Base-by-base conservation (phyloP, 371 early-diverging fungal species). In the Catenaria anguillulae region DNA sequence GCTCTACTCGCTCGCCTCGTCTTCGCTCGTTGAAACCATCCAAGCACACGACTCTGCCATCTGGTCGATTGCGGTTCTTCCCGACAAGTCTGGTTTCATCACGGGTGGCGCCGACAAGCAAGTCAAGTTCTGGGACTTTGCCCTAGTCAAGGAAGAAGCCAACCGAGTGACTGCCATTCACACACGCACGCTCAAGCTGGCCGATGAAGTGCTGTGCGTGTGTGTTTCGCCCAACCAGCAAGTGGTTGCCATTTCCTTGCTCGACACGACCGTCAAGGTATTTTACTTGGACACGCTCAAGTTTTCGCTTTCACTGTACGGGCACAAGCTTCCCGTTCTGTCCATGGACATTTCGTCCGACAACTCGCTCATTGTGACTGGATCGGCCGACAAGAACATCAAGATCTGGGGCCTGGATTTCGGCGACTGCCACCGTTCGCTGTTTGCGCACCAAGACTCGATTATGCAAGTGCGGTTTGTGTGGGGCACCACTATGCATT, bases 361-460 rank as follows among this genome's bases (percentile, higher is more conserved):
- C 69, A 87, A 80, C 65, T 79, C 80, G 34, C 70, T 96, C 65
- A 79, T 97, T 67, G 87, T 88, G 33, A 92, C 95, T 1, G 89
- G 84, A 26, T 89, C 90, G 4, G 87, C 93, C 0, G 97, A 97
- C 78, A 97, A 97, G 77, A 90, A 90, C 61, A 82, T 96, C 60
- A 96, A 95, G 71, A 73, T 97, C 33, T 97, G 97, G 97, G 97
- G 97, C 56, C 75, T 95, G 65, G 97, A 97, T 72, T 97, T 96
- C 71, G 97, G 97, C 67, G 97, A 97, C 76, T 97, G 97, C 68
- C 97, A 93, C 72, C 84, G 86, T 67, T 90, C 90, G 45, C 66
- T 96, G 55, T 82, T 89, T 70, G 96, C 93, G 5, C 97, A 97
- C 78, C 84, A 88, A 68, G 97, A 94, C 67, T 79, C 85, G 45